Evolutionary conservation across 768 basidiomycete genomes (phyloP), one percentile per base, ranked within the genome.

Genomic region (Tephrocybe sp.): DNA sequence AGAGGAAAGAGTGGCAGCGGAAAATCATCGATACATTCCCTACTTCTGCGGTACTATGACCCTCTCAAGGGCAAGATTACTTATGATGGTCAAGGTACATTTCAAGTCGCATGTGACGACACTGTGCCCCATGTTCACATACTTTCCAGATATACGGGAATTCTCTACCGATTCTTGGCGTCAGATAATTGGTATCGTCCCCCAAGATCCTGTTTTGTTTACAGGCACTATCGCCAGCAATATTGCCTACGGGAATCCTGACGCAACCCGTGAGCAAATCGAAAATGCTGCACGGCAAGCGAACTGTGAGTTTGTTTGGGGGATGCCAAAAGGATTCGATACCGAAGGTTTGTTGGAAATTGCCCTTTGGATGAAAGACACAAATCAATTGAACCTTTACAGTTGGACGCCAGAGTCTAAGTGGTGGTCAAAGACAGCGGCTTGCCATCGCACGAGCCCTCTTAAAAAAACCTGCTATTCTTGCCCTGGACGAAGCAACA

Each of bases 281-380:
- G 92, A 97, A 65, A 72, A 84, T 23, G 95, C 92, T 0, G 95
- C 94, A 0, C 76, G 88, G 16, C 81, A 91, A 52, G 96, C 96
- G 2, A 97, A 98, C 59, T 98, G 95, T 68, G 93, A 96, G 61
- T 98, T 96, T 62, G 85, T 98, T 5, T 92, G 92, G 88, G 86
- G 89, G 13, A 83, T 98, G 77, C 94, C 95, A 9, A 77, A 92
- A 51, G 93, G 94, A 0, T 96, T 96, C 60, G 95, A 97, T 59
- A 98, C 96, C 0, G 77, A 85, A 59, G 94, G 93, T 94, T 56
- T 59, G 89, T 53, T 19, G 43, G 19, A 30, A 19, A 2, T 36
- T 41, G 17, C 17, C 3, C 11, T 20, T 33, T 11, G 3, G 34
- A 26, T 33, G 11, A 26, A 12, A n/a, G 2, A 17, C 19, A 23